These are phyloP conservation scores for Monosporascus sp. DNA, from an alignment of 2,329 filamentous ascomycete genomes.

Conservation along the genomic window DNA sequence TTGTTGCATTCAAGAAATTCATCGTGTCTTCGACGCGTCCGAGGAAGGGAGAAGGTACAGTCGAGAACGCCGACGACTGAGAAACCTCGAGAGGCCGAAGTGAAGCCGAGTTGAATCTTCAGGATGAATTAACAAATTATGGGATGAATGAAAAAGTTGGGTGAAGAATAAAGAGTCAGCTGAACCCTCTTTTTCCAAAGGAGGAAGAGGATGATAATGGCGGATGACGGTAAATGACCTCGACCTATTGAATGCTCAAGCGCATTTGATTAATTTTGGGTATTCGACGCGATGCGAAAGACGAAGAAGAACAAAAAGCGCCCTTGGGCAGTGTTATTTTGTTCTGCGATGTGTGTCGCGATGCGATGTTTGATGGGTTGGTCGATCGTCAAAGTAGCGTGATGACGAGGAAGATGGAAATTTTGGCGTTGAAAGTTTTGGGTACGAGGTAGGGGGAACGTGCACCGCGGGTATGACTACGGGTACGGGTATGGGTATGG, in stretches of 20 bases:
- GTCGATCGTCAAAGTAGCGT: slow-evolving; percentile 1
- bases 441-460: not conserved
- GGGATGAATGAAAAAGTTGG: not conserved
- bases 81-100: not conserved
- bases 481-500: no score
- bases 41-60: not conserved
- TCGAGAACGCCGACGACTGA: not conserved
- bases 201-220: not conserved
- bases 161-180: no score
- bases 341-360: not conserved
- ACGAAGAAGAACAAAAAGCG: not conserved
- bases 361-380: not conserved
- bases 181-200: not conserved
- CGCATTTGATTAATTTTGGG: not conserved
- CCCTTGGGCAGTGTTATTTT: not conserved
- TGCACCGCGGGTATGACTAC: not conserved
- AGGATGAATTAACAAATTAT: no score
- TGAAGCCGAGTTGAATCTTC: no score
- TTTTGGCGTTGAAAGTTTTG: slow-evolving; percentile 1
- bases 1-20: slow-evolving; percentile 13
- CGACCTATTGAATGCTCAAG: not conserved
- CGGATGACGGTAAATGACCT: not conserved
- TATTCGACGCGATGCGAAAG: not conserved
- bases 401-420: slow-evolving; percentile 1
- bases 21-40: slow-evolving; percentile 13